Evolutionary conservation across 2,329 filamentous ascomycete genomes (phyloP).

Genomic region (Colletotrichum echinochloae): DNA sequence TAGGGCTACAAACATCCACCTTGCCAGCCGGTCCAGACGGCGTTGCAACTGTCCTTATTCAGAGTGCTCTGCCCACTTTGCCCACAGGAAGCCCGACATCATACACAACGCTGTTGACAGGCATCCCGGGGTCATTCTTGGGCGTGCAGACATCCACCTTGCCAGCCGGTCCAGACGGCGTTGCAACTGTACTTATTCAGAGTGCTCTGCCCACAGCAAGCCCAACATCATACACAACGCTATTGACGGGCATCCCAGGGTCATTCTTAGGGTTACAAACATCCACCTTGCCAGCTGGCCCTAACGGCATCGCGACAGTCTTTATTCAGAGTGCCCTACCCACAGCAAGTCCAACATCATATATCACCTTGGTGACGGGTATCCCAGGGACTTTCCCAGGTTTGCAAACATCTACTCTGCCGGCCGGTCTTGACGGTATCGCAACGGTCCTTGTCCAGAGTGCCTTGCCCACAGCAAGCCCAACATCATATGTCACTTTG

Average conservation of each 20-base stretch:
- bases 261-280: constrained; percentile 5
- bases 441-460: no score
- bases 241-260: constrained; percentile 3
- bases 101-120: background rate
- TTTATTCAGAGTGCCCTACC: constrained; percentile 11
- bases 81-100: background rate
- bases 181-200: constrained; percentile 10
- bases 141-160: background rate
- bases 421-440: no score
- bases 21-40: background rate
- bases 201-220: constrained; percentile 1
- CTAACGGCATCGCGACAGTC: constrained; percentile 5
- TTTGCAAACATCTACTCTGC: no score
- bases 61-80: background rate
- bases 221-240: background rate
- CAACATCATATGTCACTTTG: no score
- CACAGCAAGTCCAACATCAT: no score
- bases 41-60: background rate
- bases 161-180: background rate
- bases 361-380: no score
- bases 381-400: no score
- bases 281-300: constrained; percentile 3
- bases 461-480: no score
- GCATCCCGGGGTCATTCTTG: background rate
- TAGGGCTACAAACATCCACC: background rate